These are phyloP conservation scores for Fomitopsis serialis DNA, from an alignment of 768 basidiomycete species.

Conservation along the genomic window DNA sequence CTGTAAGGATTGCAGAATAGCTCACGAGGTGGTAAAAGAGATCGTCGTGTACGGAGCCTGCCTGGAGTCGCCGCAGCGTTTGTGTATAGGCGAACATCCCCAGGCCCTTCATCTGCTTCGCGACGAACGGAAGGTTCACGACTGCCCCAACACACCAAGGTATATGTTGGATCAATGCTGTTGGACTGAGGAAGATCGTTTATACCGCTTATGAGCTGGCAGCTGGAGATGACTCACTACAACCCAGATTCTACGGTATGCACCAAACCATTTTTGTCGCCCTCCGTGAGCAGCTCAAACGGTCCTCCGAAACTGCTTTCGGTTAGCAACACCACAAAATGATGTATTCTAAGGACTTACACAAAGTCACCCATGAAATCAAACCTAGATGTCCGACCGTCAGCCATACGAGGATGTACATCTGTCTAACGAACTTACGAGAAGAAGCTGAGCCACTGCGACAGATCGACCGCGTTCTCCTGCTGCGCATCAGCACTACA, in stretches of 20 bases:
- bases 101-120: constrained; percentile 12
- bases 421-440: constrained; percentile 17
- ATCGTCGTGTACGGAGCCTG: constrained; percentile 17
- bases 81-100: constrained; percentile 12
- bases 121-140: constrained; percentile 10
- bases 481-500: neutral
- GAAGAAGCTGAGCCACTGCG: constrained; percentile 9
- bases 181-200: no score
- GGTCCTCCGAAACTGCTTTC: constrained; percentile 32
- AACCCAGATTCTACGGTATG: constrained; percentile 1
- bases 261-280: constrained; percentile 12
- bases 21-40: constrained; percentile 42
- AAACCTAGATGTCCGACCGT: constrained; percentile 28
- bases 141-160: constrained; percentile 23
- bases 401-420: constrained; percentile 4
- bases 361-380: constrained; percentile 36
- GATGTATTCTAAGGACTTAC: no score
- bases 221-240: neutral
- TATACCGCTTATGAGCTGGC: neutral
- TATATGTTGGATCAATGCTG: constrained; percentile 5
- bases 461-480: neutral
- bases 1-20: no score
- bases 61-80: constrained; percentile 12
- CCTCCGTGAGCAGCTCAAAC: constrained; percentile 33
- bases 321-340: no score